These are phyloP conservation scores for Solioccasus polychromus DNA, from an alignment of 768 basidiomycete species.

Conservation along the genomic window DNA sequence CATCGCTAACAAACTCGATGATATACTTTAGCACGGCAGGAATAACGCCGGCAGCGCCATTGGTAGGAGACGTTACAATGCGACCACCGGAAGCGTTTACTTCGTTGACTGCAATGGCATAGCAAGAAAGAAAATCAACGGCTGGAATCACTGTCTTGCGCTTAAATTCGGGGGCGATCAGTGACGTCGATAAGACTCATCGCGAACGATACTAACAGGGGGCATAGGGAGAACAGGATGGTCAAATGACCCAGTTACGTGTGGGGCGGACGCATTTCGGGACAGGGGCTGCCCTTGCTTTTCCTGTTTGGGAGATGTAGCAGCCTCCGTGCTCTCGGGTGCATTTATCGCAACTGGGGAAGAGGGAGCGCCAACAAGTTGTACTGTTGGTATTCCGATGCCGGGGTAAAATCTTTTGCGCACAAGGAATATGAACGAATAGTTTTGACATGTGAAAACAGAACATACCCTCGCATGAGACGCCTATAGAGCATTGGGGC, in stretches of 20 bases:
- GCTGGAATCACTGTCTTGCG: conserved; percentile 87
- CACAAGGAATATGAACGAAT: conserved; percentile 21
- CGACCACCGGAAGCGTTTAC: conserved; percentile 91
- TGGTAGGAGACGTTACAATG: conserved; percentile 93
- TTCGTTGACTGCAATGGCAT: conserved; percentile 94
- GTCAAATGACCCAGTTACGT: conserved; percentile 73
- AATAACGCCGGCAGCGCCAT: conserved; percentile 92
- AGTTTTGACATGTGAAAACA: neutral
- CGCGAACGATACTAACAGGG: conserved; percentile 50
- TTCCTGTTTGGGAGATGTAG: conserved; percentile 1
- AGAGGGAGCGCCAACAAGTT: conserved; percentile 33
- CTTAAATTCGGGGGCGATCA: conserved; percentile 34
- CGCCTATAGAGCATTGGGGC: conserved; percentile 89
- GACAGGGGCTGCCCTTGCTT: conserved; percentile 2
- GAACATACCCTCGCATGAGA: conserved; percentile 78
- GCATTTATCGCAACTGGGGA: conserved; percentile 23
- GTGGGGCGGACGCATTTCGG: conserved; percentile 19
- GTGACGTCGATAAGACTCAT: neutral
- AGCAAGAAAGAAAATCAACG: conserved; percentile 90
- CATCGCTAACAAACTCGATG: conserved; percentile 88
- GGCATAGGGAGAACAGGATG: conserved; percentile 81
- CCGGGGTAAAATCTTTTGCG: conserved; percentile 50
- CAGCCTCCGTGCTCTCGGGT: conserved; percentile 10
- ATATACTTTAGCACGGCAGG: conserved; percentile 91
- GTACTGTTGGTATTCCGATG: conserved; percentile 35